Evolutionary conservation across 2,329 filamentous ascomycete species (phyloP), one percentile per base, ranked within the genome.

Genomic region (Thermomyces lanuginosus): DNA sequence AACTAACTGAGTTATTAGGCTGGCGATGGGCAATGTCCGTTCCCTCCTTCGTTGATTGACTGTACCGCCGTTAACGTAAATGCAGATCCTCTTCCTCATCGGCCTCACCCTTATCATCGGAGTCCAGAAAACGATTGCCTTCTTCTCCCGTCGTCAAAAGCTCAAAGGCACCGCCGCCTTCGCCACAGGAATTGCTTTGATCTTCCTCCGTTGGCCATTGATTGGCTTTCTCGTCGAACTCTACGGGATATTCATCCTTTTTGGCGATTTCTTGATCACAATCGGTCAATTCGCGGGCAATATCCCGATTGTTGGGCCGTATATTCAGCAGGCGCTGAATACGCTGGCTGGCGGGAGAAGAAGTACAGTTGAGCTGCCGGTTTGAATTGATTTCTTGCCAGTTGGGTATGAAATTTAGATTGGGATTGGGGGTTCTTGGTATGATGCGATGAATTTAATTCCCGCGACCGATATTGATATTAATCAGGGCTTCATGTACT

Each of bases 81-180:
- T 36, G 13, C 13, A 92, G 82, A 91, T 98, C 54, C 82, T 98
- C 53, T 95, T 98, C 66, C 72, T 98, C 29, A 81, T 92, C 60
- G 89, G 89, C 52, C 72, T 98, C 14, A 92, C 84, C 16, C 77
- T 95, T 33, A 91, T 95, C 44, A 92, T 98, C 58, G 89, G 89
- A 22, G 69, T 81, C 13, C 69, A 78, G 53, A 93, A 93, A 52
- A 95, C 89, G 0, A 63, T 86, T 37, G 64, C 78, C 49, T 98
- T 98, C 72, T 98, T 98, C 63, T 80, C 83, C 27, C 77, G 89
- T 35, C 76, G 74, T 42, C 82, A 93, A 50, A 98, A 98, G 56
- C 70, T 81, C 44, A 83, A 83, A 48, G 89, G 89, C 37, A 93
- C 82, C 1, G 75, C 74, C 4, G 84, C 84, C 9, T 98, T 98